These are phyloP conservation scores for Phyllosticta capitalensis DNA, from an alignment of 2,329 filamentous ascomycete genomes.

Conservation along the genomic window DNA sequence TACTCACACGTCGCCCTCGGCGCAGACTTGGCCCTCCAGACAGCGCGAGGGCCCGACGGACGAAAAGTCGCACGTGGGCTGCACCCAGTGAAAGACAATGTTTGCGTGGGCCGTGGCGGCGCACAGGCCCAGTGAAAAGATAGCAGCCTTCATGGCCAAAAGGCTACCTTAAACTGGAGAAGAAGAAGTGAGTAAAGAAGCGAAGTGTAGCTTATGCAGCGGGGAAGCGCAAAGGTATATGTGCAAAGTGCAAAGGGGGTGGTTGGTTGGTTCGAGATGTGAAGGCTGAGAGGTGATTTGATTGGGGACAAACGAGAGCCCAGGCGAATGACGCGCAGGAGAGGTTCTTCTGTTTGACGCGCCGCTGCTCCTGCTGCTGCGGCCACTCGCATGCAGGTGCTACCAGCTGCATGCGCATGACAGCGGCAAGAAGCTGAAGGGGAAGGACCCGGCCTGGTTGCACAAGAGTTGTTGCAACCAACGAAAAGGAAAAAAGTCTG, in stretches of 20 bases:
- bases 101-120: slow-evolving; percentile 34
- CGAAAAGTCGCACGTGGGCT: slow-evolving; percentile 32
- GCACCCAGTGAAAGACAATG: slow-evolving; percentile 40
- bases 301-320: not conserved
- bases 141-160: slow-evolving; percentile 7
- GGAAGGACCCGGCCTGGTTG: not conserved
- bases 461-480: not conserved
- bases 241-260: not conserved
- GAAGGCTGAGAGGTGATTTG: not conserved
- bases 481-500: not conserved
- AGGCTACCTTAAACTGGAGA: slow-evolving; percentile 1
- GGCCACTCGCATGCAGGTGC: not conserved
- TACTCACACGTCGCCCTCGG: slow-evolving; percentile 25
- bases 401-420: not conserved
- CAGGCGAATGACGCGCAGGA: not conserved
- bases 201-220: slow-evolving; percentile 1
- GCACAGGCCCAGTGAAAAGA: slow-evolving; percentile 12
- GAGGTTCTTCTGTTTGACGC: not conserved
- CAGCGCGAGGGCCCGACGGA: slow-evolving; percentile 20
- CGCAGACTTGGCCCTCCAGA: slow-evolving; percentile 30
- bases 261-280: not conserved
- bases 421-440: not conserved
- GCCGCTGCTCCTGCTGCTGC: not conserved
- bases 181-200: not conserved
- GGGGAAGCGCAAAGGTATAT: not conserved